Evolutionary conservation across 2,329 filamentous ascomycete genomes (phyloP).

Genomic region (Leptosphaerulina australis): DNA sequence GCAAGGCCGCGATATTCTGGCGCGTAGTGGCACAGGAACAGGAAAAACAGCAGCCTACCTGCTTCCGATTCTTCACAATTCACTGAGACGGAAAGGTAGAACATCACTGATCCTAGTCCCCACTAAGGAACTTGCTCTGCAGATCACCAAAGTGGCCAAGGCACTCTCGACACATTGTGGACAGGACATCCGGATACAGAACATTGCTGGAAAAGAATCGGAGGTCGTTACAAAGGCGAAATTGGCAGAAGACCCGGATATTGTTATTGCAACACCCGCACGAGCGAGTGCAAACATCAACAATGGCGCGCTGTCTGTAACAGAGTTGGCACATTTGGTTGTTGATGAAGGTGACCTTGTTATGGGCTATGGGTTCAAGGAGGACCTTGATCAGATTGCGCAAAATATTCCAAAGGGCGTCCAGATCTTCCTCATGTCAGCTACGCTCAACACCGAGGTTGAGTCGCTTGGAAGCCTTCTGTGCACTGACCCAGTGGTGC

Average conservation of each 20-base stretch:
- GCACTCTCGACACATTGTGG: conserved; percentile 81
- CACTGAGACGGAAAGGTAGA: conserved; percentile 77
- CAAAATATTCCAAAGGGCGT: conserved; percentile 80
- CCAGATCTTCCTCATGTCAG: conserved; percentile 92
- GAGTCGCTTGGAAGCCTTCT: conserved; percentile 85
- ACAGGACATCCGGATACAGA: conserved; percentile 80
- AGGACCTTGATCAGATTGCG: conserved; percentile 82
- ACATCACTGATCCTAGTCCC: conserved; percentile 90
- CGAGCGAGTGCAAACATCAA: conserved; percentile 80
- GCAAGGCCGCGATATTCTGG: conserved; percentile 86
- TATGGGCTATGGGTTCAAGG: conserved; percentile 90
- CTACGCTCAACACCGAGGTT: conserved; percentile 86
- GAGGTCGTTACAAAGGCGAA: conserved; percentile 87
- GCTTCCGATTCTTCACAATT: conserved; percentile 82
- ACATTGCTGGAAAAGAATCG: conserved; percentile 88
- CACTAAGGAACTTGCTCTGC: conserved; percentile 90
- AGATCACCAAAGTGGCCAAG: conserved; percentile 80
- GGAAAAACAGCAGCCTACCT: conserved; percentile 98
- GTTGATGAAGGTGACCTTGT: conserved; percentile 95
- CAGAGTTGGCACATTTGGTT: conserved; percentile 76
- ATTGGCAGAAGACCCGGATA: conserved; percentile 82
- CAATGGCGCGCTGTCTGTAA: conserved; percentile 71
- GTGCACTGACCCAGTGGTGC: conserved; percentile 76
- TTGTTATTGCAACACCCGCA: conserved; percentile 90
- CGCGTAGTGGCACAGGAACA: conserved; percentile 91